Evolutionary conservation across 768 basidiomycete species (phyloP), one percentile per base, ranked within the genome.

Genomic region (Serendipita indica): DNA sequence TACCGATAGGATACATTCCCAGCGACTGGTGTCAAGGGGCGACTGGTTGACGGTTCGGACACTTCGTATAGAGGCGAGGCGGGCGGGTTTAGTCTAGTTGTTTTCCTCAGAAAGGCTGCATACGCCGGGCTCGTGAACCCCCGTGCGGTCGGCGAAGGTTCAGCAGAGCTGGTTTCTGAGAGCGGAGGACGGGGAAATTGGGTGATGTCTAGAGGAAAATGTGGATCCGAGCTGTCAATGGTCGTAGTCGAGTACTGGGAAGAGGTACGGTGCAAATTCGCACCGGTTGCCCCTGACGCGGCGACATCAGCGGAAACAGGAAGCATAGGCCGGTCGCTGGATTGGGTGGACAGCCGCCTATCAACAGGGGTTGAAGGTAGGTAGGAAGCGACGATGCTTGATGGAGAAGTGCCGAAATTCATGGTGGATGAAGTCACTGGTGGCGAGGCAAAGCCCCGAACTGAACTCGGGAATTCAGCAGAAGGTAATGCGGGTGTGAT

Each of bases 141-240:
- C n/a, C 22, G 30, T 28, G 49, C 16, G 30, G 25, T 18, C 16
- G 20, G 32, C 4, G 49, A 18, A 27, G 25, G 25, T 54, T 54
- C 49, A 16, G 22, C 49, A 7, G 49, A n/a, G n/a, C 25, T n/a
- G 10, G 49, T 20, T 7, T 54, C 49, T n/a, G 41, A 43, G 41
- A 43, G 18, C 27, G 49, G 49, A 22, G 49, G 49, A 4, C 49
- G 49, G 49, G 49, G 49, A 54, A 54, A 54, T 28, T 54, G 49
- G 22, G 49, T 54, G 49, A 54, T 54, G 32, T 54, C 49, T 4
- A 54, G 25, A 16, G 49, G 25, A 27, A 30, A 28, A 28, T 54
- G 20, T n/a, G 22, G 30, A 28, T 54, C 25, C 12, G 49, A 54
- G 16, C 49, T 28, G 22, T 54, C 49, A n/a, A 18, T 25, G 5